Evolutionary conservation across 1,284 basidiomycete genomes (phyloP), one percentile per base, ranked within the genome.

Genomic region (Pseudozyma flocculosa): DNA sequence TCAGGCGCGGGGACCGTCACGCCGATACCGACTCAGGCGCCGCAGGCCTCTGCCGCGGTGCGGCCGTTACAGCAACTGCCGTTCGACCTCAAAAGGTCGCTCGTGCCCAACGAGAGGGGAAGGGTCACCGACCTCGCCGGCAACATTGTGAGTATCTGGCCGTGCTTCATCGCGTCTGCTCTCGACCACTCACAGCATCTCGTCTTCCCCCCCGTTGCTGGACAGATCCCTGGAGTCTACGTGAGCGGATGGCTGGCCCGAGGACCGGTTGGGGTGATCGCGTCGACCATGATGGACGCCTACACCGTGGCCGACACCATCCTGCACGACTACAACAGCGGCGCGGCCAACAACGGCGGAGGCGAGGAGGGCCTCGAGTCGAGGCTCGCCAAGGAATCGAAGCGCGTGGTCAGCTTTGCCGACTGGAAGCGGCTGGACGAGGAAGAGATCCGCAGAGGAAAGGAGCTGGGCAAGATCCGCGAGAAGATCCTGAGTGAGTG

Each of bases 161-260:
- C 4, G 17, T 7, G 15, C 17, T 13, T 7, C 19, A 19, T 13
- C 10, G 7, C 7, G 19, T 23, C 18, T 14, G 7, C 22, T 40
- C 39, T 23, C 5, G 15, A 5, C 15, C 5, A 21, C 17, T 7
- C 37, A 17, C 37, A 38, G 8, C 17, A 7, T 38, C 17, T 8
- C 17, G 8, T n/a, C 17, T 8, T n/a, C 17, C 8, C 17, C 15
- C 17, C 7, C 37, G 15, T 38, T 38, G 4, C 7, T 10, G 9
- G 39, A 18, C 4, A 45, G 73, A 61, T 83, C 2, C 82, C 82
- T 23, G 87, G 87, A 36, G 82, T 91, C n/a, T 97, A 96, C 75
- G 88, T 90, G 2, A 88, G 90, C 1, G 94, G 94, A 2, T 98
- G 95, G 95, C 87, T 91, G 0, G 88, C 92, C 0, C 86, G 85